Evolutionary conservation across 768 basidiomycete species (phyloP).

Genomic region (Gymnopilus dilepis): DNA sequence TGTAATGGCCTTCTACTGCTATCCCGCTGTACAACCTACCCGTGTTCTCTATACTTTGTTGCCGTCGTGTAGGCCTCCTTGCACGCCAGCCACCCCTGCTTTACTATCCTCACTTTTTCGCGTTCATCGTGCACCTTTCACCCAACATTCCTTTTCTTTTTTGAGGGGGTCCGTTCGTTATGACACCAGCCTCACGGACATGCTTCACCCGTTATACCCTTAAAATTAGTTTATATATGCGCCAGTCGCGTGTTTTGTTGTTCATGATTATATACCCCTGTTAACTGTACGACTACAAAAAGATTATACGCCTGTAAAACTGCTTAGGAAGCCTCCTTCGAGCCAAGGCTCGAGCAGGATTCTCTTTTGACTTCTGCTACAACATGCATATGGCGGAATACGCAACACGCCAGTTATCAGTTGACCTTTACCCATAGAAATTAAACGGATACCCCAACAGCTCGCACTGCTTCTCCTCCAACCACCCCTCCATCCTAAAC

Average conservation of each 20-base stretch:
- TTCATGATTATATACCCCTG: not conserved
- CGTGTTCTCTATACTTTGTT: too few relatives aligned
- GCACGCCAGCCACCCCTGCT: too few relatives aligned
- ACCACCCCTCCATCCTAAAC: conserved; percentile 32
- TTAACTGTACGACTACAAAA: not conserved
- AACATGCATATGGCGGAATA: too few relatives aligned
- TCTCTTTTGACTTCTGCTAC: too few relatives aligned
- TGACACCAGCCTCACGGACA: not conserved
- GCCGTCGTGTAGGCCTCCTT: too few relatives aligned
- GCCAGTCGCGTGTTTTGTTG: not conserved
- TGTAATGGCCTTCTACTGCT: not conserved
- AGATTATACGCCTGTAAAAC: not conserved
- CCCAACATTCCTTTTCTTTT: not conserved
- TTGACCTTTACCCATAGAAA: conserved; percentile 12
- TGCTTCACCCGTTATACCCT: not conserved
- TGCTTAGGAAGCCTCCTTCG: too few relatives aligned
- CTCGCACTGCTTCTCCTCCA: conserved; percentile 44
- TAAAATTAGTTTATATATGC: not conserved
- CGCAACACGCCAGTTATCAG: too few relatives aligned
- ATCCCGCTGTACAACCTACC: not conserved
- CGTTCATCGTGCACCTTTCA: too few relatives aligned
- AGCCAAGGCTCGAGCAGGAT: too few relatives aligned
- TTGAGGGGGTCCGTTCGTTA: not conserved
- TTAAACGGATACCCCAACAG: conserved; percentile 36
- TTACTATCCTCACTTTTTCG: too few relatives aligned